phyloP scores from a whole-genome alignment of 169 alveolate species.

The Cryptosporidium viatorum region DNA sequence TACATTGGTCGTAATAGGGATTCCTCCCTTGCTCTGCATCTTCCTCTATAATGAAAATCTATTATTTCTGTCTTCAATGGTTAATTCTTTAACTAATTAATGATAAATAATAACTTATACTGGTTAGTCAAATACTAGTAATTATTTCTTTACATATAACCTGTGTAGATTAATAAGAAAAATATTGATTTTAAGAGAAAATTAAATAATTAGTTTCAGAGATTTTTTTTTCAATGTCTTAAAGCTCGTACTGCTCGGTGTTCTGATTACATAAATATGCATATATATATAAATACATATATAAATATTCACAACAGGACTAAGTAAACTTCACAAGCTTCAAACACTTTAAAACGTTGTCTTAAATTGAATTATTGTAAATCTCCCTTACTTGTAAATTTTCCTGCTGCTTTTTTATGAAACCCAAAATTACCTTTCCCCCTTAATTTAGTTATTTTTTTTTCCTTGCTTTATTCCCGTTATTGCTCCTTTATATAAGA shows the following conservation, averaged over 20 bases:
- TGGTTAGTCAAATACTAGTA: background rate
- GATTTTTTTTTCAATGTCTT: background rate
- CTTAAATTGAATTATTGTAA: slow-evolving; percentile 16
- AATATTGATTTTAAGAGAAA: background rate
- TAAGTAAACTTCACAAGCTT: slow-evolving; percentile 2
- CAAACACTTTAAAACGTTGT: slow-evolving; percentile 3
- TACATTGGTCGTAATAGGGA: slow-evolving; percentile 79
- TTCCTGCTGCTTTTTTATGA: background rate
- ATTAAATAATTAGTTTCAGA: background rate
- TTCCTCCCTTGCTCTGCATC: slow-evolving; percentile 77
- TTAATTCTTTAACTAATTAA: slow-evolving; percentile 10
- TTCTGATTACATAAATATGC: background rate
- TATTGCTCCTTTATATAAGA: slow-evolving; percentile 25
- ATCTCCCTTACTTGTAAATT: background rate
- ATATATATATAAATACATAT: slow-evolving; percentile 2
- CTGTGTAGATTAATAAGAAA: background rate
- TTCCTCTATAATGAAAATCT: slow-evolving; percentile 6
- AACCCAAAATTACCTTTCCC: background rate
- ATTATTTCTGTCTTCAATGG: background rate
- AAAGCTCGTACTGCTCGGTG: background rate
- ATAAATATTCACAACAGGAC: background rate
- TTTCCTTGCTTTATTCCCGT: background rate
- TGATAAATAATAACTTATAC: background rate
- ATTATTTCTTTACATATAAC: slow-evolving; percentile 4
- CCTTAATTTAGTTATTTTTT: background rate